Conservation (phyloP, 2,329 filamentous ascomycete genomes). For the Lasiodiplodia sp. region DNA sequence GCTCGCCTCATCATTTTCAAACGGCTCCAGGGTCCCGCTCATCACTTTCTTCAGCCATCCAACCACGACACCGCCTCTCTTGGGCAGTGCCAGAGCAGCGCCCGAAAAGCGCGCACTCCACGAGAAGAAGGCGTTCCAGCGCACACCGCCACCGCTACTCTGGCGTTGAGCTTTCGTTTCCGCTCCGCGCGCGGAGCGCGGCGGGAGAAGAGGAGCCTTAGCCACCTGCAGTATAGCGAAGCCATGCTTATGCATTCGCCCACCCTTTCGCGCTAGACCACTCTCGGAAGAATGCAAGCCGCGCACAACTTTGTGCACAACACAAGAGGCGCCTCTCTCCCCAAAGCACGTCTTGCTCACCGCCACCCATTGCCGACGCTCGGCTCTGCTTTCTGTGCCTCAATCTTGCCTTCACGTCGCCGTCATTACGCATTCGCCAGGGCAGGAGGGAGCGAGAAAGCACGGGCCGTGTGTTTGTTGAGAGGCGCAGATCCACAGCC, state of each 20-base stretch:
- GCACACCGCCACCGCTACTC: background rate
- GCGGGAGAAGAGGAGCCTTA: background rate
- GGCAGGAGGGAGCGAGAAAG: background rate
- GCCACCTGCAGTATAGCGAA: too few relatives aligned
- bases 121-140: background rate
- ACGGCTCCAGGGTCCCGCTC: constrained; percentile 1
- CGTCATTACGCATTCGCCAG: background rate
- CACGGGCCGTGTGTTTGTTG: background rate
- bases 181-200: background rate
- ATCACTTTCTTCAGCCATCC: background rate
- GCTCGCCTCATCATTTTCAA: background rate
- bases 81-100: background rate
- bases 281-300: too few relatives aligned
- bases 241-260: too few relatives aligned
- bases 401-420: background rate
- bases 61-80: background rate
- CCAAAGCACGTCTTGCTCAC: too few relatives aligned
- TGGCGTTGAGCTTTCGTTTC: background rate
- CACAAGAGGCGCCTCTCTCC: too few relatives aligned
- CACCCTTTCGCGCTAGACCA: too few relatives aligned
- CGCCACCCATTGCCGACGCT: too few relatives aligned
- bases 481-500: background rate
- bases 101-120: background rate
- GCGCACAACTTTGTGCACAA: too few relatives aligned
- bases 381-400: background rate